Base-by-base conservation (phyloP, 140 eudicot genomes). In the Stevia rebaudiana region DNA sequence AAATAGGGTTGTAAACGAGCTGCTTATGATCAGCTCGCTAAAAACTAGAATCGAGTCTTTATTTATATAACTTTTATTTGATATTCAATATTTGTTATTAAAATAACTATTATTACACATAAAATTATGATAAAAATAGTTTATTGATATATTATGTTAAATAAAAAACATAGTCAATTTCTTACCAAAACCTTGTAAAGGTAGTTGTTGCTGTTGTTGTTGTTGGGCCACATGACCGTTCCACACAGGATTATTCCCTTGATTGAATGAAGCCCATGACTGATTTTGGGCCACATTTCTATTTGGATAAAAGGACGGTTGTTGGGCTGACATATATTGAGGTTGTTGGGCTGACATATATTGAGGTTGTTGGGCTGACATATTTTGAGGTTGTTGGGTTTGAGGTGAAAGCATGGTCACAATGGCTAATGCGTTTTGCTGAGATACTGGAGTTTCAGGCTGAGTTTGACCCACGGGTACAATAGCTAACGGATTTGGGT, bases 401-500 rank as follows among this genome's bases (percentile, higher is more conserved):
- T 59, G 65, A 10, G 65, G 76, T 16, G 95, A 61, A 63, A 83
- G 73, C 92, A 80, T 70, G 73, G 80, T 83, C 22, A 92, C 81
- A 66, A 85, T 85, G 16, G 96, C 96, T 43, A 92, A 76, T 11
- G 95, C 89, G 58, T 85, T 85, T 61, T 77, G 83, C 60, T 81
- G 79, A 50, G 88, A 72, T 9, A 63, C 86, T 21, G 95, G 84
- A 72, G 79, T 78, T 11, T 76, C 69, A 5, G 98, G 82, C 71
- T 88, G 92, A 62, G 84, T 73, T 76, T 56, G 82, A 49, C 89
- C 86, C 16, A 81, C 82, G 0, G 98, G 96, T 56, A 92, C 98
- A 74, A 92, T 70, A 12, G 98, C 98, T 16, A 92, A 75, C 7
- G 82, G 47, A 62, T 81, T 74, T 28, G 66, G 73, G 42, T 81